A percentile compares a stretch with the other conserved stretches of the same genome.
Evolutionary conservation across 495 filamentous ascomycete species (phyloP).

Genomic region (Hypoxylon fragiforme): DNA sequence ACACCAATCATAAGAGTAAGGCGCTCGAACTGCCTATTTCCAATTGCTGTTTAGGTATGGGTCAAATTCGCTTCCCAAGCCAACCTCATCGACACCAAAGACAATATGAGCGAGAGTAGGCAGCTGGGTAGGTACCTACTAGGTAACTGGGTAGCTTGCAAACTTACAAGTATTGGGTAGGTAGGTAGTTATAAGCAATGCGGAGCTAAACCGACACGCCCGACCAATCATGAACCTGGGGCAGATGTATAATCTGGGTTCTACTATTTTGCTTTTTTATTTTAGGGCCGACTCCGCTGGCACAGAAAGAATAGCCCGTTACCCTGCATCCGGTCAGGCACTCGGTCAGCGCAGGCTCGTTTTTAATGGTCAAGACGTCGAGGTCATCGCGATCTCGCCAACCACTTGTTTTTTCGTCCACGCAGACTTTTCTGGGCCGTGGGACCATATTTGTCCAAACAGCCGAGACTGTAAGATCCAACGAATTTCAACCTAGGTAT

Average conservation of each 20-base stretch:
- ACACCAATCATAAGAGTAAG: not conserved
- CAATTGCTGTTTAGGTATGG: too few relatives aligned
- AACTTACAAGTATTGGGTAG: slow-evolving; percentile 8
- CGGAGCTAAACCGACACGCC: slow-evolving; percentile 19
- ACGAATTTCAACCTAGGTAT: too few relatives aligned
- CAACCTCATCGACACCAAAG: slow-evolving; percentile 13
- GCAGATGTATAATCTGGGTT: slow-evolving; percentile 18
- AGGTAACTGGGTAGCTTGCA: slow-evolving; percentile 13
- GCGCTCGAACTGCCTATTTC: not conserved
- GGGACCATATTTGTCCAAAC: slow-evolving; percentile 15
- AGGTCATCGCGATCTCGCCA: slow-evolving; percentile 9
- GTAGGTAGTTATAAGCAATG: slow-evolving; percentile 23
- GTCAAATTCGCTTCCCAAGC: slow-evolving; percentile 5
- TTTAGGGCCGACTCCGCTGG: slow-evolving; percentile 33
- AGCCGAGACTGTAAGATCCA: slow-evolving; percentile 13
- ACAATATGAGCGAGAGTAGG: not conserved
- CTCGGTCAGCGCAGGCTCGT: slow-evolving; percentile 23
- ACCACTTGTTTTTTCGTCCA: slow-evolving; percentile 19
- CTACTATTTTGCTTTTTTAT: slow-evolving; percentile 23
- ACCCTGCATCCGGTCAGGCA: slow-evolving; percentile 28
- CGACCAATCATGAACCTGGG: slow-evolving; percentile 22
- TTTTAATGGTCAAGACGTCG: slow-evolving; percentile 15
- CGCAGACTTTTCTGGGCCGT: slow-evolving; percentile 15
- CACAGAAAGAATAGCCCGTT: slow-evolving; percentile 17
- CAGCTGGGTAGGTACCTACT: slow-evolving; percentile 1